phyloP scores from a whole-genome alignment of 345 rosid species.

The Eucalyptus sp. region DNA sequence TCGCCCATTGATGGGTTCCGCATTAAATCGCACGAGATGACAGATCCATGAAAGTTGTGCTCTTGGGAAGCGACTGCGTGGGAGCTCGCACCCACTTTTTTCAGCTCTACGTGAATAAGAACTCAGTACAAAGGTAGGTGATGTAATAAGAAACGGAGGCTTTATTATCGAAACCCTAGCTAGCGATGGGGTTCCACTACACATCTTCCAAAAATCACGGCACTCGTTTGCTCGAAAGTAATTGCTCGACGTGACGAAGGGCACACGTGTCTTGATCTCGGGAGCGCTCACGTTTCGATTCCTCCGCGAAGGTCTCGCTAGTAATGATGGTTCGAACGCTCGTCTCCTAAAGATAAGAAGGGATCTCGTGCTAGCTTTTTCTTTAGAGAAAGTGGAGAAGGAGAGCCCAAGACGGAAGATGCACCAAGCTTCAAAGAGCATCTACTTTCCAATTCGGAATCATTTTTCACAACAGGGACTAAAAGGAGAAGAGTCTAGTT shows the following conservation, averaged over 20 bases:
- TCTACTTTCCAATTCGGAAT: not conserved
- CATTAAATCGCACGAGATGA: not conserved
- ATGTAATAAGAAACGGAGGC: not conserved
- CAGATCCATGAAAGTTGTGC: not conserved
- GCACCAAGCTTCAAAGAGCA: not conserved
- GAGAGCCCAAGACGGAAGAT: not conserved
- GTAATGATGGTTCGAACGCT: not conserved
- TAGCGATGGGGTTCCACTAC: not conserved
- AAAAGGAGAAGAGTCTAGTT: not conserved
- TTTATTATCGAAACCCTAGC: not conserved
- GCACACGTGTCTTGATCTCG: not conserved
- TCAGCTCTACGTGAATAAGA: not conserved
- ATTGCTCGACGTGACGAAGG: not conserved
- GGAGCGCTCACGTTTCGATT: not conserved
- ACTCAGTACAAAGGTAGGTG: not conserved
- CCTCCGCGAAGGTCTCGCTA: not conserved
- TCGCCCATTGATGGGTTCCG: not conserved
- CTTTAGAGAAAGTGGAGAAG: not conserved
- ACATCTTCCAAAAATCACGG: not conserved
- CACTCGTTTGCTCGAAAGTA: not conserved
- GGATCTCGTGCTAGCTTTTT: not conserved
- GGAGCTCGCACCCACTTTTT: not conserved
- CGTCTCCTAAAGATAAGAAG: not conserved
- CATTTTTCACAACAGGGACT: not conserved
- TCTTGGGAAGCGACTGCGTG: not conserved